A percentile compares a stretch with the other conserved stretches of the same genome.
These are phyloP conservation scores for Dittrichia graveolens DNA, from an alignment of 129 eudicot genomes.

Conservation along the genomic window DNA sequence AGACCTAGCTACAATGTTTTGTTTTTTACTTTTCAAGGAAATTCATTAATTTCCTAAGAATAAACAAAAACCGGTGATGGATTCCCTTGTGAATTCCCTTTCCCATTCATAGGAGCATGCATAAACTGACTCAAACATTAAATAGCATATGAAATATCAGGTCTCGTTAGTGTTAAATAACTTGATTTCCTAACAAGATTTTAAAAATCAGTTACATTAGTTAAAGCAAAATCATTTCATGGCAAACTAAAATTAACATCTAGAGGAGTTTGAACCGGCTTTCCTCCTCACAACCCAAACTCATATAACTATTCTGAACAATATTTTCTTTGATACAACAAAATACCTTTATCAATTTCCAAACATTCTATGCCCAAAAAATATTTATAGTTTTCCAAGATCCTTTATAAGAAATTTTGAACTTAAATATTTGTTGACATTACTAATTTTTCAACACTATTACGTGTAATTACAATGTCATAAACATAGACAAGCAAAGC, in stretches of 20 bases:
- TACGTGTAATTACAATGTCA: neutral
- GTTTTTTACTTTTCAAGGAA: neutral
- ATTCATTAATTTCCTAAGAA: neutral
- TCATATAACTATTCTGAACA: neutral
- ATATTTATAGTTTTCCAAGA: neutral
- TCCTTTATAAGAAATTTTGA: neutral
- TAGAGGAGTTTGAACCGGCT: neutral
- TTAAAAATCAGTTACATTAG: neutral
- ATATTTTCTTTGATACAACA: neutral
- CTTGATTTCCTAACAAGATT: neutral
- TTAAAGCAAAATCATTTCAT: too few relatives aligned
- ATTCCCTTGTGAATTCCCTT: too few relatives aligned
- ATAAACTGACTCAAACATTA: neutral
- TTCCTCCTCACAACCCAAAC: neutral
- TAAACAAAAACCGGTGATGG: neutral
- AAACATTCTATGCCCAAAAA: neutral
- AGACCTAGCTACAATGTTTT: neutral
- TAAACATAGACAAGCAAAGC: neutral
- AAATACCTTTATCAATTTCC: neutral
- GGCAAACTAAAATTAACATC: neutral
- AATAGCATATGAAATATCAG: neutral
- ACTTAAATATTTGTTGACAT: too few relatives aligned
- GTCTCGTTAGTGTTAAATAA: neutral
- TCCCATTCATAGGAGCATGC: neutral
- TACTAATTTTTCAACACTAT: too few relatives aligned